These are phyloP conservation scores for Linderina pennispora DNA, from an alignment of 192 early-diverging fungal species.

Conservation along the genomic window DNA sequence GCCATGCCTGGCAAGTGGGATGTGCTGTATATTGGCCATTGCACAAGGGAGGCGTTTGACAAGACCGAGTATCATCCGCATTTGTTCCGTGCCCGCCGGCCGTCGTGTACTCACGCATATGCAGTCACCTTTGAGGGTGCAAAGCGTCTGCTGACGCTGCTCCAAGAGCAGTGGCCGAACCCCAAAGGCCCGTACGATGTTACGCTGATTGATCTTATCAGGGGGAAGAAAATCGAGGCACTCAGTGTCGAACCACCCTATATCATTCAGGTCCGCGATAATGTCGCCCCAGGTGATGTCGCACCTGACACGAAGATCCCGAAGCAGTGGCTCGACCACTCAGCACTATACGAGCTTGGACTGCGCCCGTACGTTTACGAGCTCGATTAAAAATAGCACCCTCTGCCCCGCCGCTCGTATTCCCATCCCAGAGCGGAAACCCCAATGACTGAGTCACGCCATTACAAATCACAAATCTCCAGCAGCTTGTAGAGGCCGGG, in stretches of 20 bases:
- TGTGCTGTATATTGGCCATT: background rate
- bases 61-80: background rate
- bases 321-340: background rate
- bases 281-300: background rate
- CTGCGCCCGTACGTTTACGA: background rate
- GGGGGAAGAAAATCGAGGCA: background rate
- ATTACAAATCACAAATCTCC: too few relatives aligned
- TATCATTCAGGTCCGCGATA: background rate
- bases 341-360: background rate
- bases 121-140: background rate
- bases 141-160: background rate
- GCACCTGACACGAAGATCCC: background rate
- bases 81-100: background rate
- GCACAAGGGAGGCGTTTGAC: background rate
- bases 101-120: constrained; percentile 3
- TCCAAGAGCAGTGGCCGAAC: background rate
- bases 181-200: background rate
- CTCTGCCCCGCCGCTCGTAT: too few relatives aligned
- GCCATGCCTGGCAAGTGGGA: background rate
- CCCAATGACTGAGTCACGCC: too few relatives aligned
- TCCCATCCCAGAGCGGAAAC: too few relatives aligned
- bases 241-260: background rate
- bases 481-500: too few relatives aligned
- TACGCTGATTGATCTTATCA: background rate
- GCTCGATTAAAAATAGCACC: background rate